Evolutionary conservation across 345 rosid species (phyloP).

Genomic region (Fremontodendron californicum): DNA sequence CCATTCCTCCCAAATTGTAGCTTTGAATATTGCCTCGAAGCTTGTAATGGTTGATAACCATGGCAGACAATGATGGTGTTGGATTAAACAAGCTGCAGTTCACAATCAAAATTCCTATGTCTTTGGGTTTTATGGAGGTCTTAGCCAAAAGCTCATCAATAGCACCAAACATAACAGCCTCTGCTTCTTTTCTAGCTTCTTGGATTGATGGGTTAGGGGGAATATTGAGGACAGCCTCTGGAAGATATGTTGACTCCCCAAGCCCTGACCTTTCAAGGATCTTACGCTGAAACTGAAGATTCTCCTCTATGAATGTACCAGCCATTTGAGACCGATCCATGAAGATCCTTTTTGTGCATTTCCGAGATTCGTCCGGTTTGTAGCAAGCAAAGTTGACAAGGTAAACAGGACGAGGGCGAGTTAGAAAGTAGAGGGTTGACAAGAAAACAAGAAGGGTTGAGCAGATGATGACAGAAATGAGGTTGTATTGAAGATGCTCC

Average conservation of each 20-base stretch:
- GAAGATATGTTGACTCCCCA: slow-evolving; percentile 51
- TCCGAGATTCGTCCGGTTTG: slow-evolving; percentile 37
- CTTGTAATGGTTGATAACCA: slow-evolving; percentile 48
- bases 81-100: slow-evolving; percentile 54
- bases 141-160: slow-evolving; percentile 45
- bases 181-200: slow-evolving; percentile 51
- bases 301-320: slow-evolving; percentile 36
- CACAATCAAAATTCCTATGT: slow-evolving; percentile 46
- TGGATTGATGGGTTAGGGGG: slow-evolving; percentile 47
- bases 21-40: slow-evolving; percentile 47
- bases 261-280: slow-evolving; percentile 51
- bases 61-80: slow-evolving; percentile 49
- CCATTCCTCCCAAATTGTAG: slow-evolving; percentile 59
- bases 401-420: slow-evolving; percentile 42
- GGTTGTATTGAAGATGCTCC: slow-evolving; percentile 51
- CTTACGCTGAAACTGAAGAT: slow-evolving; percentile 43
- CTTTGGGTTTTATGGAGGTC: slow-evolving; percentile 39
- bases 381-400: slow-evolving; percentile 44
- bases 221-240: slow-evolving; percentile 33
- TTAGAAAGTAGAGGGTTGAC: slow-evolving; percentile 43
- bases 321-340: slow-evolving; percentile 30
- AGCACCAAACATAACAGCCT: slow-evolving; percentile 48
- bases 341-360: slow-evolving; percentile 37
- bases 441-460: slow-evolving; percentile 45
- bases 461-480: slow-evolving; percentile 40